phyloP scores from a whole-genome alignment of 352 stramenopile species.

The Globisporangium megalacanthum region DNA sequence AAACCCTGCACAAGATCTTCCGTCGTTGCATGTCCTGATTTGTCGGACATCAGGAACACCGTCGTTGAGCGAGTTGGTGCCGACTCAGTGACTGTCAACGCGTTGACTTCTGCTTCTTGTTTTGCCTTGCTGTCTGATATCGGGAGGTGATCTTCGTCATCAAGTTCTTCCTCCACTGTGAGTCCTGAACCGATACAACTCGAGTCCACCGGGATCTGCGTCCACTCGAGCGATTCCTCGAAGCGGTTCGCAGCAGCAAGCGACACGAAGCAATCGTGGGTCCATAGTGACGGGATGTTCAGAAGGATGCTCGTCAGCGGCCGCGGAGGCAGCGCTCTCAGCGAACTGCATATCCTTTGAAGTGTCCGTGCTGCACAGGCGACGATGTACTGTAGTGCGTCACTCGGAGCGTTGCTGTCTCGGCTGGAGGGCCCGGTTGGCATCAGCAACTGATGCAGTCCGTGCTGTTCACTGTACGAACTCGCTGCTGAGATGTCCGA shows the following conservation, averaged over 20 bases:
- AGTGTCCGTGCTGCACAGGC: conserved; percentile 1
- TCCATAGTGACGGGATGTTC: conserved; percentile 29
- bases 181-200: too few species aligned
- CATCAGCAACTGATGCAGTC: conserved; percentile 4
- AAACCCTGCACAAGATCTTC: conserved; percentile 11
- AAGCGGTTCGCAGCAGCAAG: conserved; percentile 4
- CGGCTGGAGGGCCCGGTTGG: not conserved
- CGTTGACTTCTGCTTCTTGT: too few species aligned
- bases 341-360: not conserved
- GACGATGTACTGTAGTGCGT: conserved; percentile 2
- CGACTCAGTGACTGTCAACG: not conserved
- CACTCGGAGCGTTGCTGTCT: conserved; percentile 3
- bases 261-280: conserved; percentile 3
- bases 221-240: conserved; percentile 13
- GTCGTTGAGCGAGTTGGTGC: not conserved
- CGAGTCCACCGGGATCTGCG: not conserved
- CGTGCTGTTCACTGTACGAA: not conserved
- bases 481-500: not conserved
- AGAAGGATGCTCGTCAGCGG: conserved; percentile 23
- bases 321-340: not conserved
- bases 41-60: conserved; percentile 3
- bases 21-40: conserved; percentile 4
- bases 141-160: too few species aligned
- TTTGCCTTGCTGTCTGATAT: too few species aligned
- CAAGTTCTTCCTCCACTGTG: too few species aligned